phyloP scores from a whole-genome alignment of 352 stramenopile species.

The Phytopythium chamaehyphon region DNA sequence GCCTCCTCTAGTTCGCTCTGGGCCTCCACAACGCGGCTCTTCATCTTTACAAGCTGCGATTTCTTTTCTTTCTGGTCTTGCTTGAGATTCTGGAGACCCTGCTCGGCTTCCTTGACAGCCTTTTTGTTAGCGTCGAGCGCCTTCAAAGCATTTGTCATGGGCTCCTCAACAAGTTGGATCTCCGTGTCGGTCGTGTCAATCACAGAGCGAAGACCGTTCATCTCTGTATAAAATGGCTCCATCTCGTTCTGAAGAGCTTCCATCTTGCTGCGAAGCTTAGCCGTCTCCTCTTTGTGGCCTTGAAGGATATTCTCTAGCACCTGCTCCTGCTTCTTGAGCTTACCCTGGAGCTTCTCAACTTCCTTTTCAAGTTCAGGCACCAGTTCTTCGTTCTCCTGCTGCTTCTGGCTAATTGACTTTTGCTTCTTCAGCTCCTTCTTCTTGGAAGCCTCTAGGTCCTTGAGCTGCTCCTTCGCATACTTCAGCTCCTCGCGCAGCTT shows the following conservation, averaged over 20 bases:
- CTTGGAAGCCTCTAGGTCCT: constrained; percentile 88
- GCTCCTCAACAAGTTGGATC: constrained; percentile 72
- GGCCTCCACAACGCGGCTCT: constrained; percentile 67
- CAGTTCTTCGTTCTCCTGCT: constrained; percentile 83
- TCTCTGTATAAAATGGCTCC: constrained; percentile 61
- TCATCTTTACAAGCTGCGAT: constrained; percentile 62
- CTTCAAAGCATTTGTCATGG: constrained; percentile 74
- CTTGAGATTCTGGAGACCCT: constrained; percentile 50
- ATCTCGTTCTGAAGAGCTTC: constrained; percentile 78
- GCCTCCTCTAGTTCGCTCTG: constrained; percentile 75
- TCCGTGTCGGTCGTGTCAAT: constrained; percentile 82
- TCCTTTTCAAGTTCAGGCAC: constrained; percentile 88
- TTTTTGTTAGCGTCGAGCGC: constrained; percentile 62
- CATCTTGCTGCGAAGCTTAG: constrained; percentile 67
- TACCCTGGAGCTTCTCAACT: constrained; percentile 59
- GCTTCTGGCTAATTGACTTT: constrained; percentile 73
- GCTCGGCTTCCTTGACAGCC: constrained; percentile 49
- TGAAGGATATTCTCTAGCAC: constrained; percentile 86
- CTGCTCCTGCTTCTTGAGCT: constrained; percentile 82
- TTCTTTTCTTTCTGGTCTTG: constrained; percentile 57
- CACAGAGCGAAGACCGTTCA: constrained; percentile 66
- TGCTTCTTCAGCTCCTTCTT: constrained; percentile 92
- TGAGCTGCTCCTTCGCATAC: constrained; percentile 90
- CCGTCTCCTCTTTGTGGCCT: constrained; percentile 71
- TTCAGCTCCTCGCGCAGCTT: constrained; percentile 98